These are phyloP conservation scores for Novymonas esmeraldas DNA, from an alignment of 208 protist genomes.

Conservation along the genomic window DNA sequence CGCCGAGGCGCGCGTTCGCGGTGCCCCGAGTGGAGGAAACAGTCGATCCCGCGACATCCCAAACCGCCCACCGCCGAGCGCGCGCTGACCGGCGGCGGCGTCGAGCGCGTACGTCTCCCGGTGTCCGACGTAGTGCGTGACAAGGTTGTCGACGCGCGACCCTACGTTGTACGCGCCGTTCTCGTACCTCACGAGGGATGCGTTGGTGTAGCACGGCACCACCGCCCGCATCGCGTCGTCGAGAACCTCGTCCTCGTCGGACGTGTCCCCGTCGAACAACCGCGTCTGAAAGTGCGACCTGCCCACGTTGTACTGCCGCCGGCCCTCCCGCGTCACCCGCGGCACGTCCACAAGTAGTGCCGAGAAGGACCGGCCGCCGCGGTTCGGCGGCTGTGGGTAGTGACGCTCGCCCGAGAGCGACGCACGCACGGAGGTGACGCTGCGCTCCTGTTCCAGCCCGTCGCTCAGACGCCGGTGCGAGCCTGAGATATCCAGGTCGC, in stretches of 20 bases:
- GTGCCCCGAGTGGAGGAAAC: slow-evolving; percentile 2
- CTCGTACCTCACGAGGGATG: slow-evolving; percentile 69
- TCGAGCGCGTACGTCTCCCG: slow-evolving; percentile 74
- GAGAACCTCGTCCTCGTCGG: slow-evolving; percentile 74
- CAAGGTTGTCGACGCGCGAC: slow-evolving; percentile 46
- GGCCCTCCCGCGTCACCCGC: slow-evolving; percentile 54
- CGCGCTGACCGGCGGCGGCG: slow-evolving; percentile 32
- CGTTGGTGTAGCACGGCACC: slow-evolving; percentile 65
- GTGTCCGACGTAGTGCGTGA: slow-evolving; percentile 64
- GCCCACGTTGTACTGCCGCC: slow-evolving; percentile 82
- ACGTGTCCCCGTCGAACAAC: slow-evolving; percentile 35
- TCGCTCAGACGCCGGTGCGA: slow-evolving; percentile 26
- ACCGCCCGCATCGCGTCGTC: slow-evolving; percentile 84
- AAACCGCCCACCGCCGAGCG: not conserved
- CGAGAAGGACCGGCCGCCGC: slow-evolving; percentile 31
- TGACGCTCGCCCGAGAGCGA: not conserved
- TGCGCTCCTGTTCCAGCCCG: slow-evolving; percentile 30
- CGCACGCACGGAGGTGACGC: slow-evolving; percentile 4
- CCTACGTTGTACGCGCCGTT: slow-evolving; percentile 85
- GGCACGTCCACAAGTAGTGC: slow-evolving; percentile 41
- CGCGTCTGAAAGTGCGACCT: slow-evolving; percentile 43
- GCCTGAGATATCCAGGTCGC: slow-evolving; percentile 11
- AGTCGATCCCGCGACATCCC: slow-evolving; percentile 6
- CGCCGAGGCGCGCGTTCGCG: slow-evolving; percentile 12
- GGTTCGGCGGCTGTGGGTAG: not conserved